Conservation (phyloP, 2,329 filamentous ascomycete species). For the Nothophoma quercina region DNA sequence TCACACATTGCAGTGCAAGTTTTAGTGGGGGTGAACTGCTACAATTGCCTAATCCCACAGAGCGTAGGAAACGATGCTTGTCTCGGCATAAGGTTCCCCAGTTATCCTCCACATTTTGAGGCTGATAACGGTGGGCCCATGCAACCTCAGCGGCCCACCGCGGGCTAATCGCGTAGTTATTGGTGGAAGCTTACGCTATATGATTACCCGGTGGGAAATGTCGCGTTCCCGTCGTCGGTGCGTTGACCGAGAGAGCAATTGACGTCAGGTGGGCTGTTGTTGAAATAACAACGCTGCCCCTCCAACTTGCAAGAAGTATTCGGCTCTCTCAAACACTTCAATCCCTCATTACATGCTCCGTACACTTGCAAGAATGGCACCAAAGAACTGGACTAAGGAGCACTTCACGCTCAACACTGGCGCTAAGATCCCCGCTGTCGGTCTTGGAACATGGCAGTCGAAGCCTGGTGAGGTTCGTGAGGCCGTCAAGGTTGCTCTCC, state of each 20-base stretch:
- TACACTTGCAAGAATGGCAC: slow-evolving; percentile 39
- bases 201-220: slow-evolving; percentile 18
- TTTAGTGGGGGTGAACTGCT: slow-evolving; percentile 6
- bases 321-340: slow-evolving; percentile 1
- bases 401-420: slow-evolving; percentile 58
- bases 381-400: slow-evolving; percentile 50
- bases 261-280: slow-evolving; percentile 21
- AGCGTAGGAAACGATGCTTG: slow-evolving; percentile 6
- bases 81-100: neutral
- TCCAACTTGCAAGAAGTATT: neutral
- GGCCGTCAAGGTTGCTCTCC: slow-evolving; percentile 75
- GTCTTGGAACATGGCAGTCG: slow-evolving; percentile 83
- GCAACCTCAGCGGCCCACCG: slow-evolving; percentile 9
- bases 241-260: slow-evolving; percentile 16
- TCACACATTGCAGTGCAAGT: neutral
- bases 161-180: slow-evolving; percentile 7
- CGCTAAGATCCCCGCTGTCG: slow-evolving; percentile 78
- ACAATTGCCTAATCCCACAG: neutral
- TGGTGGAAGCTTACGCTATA: slow-evolving; percentile 5
- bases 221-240: slow-evolving; percentile 15
- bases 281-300: slow-evolving; percentile 14
- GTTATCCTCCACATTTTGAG: slow-evolving; percentile 12
- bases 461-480: slow-evolving; percentile 71
- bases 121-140: slow-evolving; percentile 11
- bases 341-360: slow-evolving; percentile 28